Evolutionary conservation across 169 alveolate species (phyloP), one percentile per base, ranked within the genome.

Genomic region (Plasmodium cynomolgi): DNA sequence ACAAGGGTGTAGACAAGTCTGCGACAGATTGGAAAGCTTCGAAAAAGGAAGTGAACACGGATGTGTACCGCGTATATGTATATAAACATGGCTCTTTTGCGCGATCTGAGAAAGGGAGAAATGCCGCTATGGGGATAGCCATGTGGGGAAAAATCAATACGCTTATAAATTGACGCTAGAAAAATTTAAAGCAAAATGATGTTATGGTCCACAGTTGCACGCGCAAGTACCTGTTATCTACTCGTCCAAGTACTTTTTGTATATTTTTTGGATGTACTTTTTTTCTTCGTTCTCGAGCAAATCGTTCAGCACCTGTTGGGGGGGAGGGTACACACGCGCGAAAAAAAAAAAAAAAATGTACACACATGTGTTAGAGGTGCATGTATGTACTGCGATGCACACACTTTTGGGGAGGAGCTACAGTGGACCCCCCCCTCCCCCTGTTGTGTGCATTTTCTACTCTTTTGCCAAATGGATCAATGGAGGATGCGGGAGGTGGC

Each of bases 201-300:
- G 73, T 15, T 84, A 71, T 17, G 3, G 44, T 72, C 37, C 23
- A 20, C 31, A 26, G 31, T 58, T 84, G 31, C 33, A 37, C 54
- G 3, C 17, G 20, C 41, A 74, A 3, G 41, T 33, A 37, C n/a
- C 31, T 84, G 8, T 62, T 37, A 34, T 72, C 81, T 86, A 86
- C 33, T 50, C 85, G 81, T 86, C 93, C 68, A 86, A 58, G 31
- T 86, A 75, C 47, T 75, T 86, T 79, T 79, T 86, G 93, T 86
- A 86, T 37, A 86, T 86, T 77, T 77, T 86, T 79, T 79, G 20
- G 26, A 86, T 75, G 50, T 86, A 86, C 15, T 77, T 23, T 41
- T 86, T 86, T 86, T 86, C 93, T 86, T 86, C 93, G 44, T 39
- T 86, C 34, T 86, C 93, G 75, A 86, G 39, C 26, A 86, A 58